Evolutionary conservation across 257 asterid species (phyloP).

Genomic region (Solanum piurae): DNA sequence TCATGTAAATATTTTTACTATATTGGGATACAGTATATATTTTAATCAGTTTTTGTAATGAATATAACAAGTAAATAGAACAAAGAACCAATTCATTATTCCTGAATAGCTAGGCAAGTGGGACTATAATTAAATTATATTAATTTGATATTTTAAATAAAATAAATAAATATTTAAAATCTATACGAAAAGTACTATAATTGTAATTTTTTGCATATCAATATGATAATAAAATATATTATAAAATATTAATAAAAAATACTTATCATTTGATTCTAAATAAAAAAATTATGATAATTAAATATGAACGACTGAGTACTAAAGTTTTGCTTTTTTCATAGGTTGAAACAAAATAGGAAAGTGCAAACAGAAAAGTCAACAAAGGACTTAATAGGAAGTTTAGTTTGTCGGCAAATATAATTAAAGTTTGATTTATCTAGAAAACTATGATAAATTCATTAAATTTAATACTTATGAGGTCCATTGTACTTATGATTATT

Average conservation of each 20-base stretch:
- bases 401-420: neutral
- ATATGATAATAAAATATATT: accelerated
- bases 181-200: no score
- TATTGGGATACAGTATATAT: neutral
- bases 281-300: no score
- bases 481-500: neutral
- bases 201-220: no score
- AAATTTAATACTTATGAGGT: neutral
- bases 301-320: no score
- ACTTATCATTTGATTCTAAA: no score
- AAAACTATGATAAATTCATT: neutral
- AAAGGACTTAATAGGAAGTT: neutral
- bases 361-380: neutral
- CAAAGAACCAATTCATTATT: neutral
- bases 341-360: neutral
- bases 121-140: neutral
- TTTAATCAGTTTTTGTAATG: neutral
- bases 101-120: neutral
- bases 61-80: neutral
- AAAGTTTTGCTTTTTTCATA: neutral
- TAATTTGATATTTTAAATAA: no score
- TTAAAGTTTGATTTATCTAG: neutral
- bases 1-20: neutral
- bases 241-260: no score
- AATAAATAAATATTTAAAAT: no score